phyloP scores from a whole-genome alignment of 169 alveolate species.

The Plasmodium ovale region DNA sequence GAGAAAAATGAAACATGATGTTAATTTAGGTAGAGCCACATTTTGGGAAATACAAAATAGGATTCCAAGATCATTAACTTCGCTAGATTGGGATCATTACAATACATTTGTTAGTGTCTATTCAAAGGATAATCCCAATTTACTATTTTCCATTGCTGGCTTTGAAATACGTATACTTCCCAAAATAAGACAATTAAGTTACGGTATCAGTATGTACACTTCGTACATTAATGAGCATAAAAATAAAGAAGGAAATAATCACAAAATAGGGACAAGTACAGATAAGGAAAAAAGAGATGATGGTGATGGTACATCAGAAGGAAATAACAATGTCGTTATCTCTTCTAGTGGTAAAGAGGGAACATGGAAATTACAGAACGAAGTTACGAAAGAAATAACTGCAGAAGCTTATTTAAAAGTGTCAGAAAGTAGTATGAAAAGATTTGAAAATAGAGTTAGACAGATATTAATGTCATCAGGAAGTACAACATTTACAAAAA shows the following conservation, averaged over 20 bases:
- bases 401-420: slow-evolving; percentile 99
- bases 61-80: slow-evolving; percentile 98
- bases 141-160: slow-evolving; percentile 98
- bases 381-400: slow-evolving; percentile 97
- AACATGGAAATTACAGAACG: slow-evolving; percentile 98
- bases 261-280: neutral
- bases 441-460: slow-evolving; percentile 97
- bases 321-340: slow-evolving; percentile 52
- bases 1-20: slow-evolving; percentile 99
- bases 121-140: slow-evolving; percentile 98
- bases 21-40: slow-evolving; percentile 98
- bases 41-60: slow-evolving; percentile 99
- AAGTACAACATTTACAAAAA: slow-evolving; percentile 99
- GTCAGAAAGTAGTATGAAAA: slow-evolving; percentile 97
- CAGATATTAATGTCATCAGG: slow-evolving; percentile 99
- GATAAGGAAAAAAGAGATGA: neutral
- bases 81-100: slow-evolving; percentile 95
- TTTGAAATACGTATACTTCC: slow-evolving; percentile 98
- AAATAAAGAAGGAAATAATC: neutral
- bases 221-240: slow-evolving; percentile 31
- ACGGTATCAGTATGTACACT: slow-evolving; percentile 83
- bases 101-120: slow-evolving; percentile 98
- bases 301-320: neutral
- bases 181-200: slow-evolving; percentile 87
- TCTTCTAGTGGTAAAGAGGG: slow-evolving; percentile 91